phyloP scores from a whole-genome alignment of 306 rosid genomes.

The Cajanus cajan region DNA sequence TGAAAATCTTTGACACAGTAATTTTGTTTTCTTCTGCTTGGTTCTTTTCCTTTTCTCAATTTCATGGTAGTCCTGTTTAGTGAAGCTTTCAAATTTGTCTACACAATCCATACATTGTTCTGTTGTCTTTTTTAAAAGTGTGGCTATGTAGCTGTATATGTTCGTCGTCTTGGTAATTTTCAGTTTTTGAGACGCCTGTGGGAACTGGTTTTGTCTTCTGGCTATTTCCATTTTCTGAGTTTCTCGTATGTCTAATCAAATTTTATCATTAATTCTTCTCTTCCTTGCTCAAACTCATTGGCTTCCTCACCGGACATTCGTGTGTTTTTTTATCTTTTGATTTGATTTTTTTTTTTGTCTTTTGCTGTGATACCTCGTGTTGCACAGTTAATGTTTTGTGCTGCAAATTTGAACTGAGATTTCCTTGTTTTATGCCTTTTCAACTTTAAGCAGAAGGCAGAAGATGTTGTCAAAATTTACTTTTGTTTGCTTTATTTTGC shows the following conservation, averaged over 20 bases:
- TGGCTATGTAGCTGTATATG: conserved; percentile 51
- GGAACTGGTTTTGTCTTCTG: conserved; percentile 57
- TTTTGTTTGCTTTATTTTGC: conserved; percentile 15
- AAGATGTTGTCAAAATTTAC: conserved; percentile 2
- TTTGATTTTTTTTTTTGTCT: conserved; percentile 37
- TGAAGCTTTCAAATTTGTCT: conserved; percentile 41
- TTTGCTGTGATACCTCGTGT: conserved; percentile 37
- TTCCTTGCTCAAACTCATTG: conserved; percentile 43
- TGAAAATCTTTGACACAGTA: neutral
- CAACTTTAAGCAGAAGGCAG: conserved; percentile 22
- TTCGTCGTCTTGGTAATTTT: conserved; percentile 46
- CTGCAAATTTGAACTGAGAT: conserved; percentile 29
- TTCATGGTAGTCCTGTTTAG: neutral
- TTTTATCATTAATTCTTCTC: conserved; percentile 20
- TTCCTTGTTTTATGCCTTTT: conserved; percentile 28
- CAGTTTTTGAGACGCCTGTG: conserved; percentile 45
- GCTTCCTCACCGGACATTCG: conserved; percentile 41
- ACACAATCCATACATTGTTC: conserved; percentile 24
- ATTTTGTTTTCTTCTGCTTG: conserved; percentile 22
- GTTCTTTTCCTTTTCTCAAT: neutral
- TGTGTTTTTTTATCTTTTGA: no score
- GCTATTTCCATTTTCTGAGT: conserved; percentile 46
- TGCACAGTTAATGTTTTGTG: conserved; percentile 27
- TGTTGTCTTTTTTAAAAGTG: conserved; percentile 22
- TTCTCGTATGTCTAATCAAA: conserved; percentile 29